A percentile compares a stretch with the other conserved stretches of the same genome.
These are phyloP conservation scores for Larix kaempferi DNA, from an alignment of 75 land plant species.

Conservation along the genomic window DNA sequence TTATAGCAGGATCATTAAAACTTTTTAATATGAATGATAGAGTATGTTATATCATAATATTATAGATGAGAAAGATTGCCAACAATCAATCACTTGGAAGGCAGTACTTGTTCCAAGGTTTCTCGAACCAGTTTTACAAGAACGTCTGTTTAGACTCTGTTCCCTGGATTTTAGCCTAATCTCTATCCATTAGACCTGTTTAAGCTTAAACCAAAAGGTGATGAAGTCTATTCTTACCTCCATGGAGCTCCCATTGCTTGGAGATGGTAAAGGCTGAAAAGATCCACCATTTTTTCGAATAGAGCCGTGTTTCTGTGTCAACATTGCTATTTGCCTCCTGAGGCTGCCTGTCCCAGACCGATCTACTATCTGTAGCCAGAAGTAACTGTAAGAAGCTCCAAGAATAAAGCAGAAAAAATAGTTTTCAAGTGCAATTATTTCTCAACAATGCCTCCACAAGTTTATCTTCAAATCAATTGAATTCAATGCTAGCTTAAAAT, in stretches of 20 bases:
- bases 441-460: not conserved
- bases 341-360: conserved; percentile 21
- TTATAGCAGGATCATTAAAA: not conserved
- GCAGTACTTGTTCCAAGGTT: not conserved
- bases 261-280: conserved; percentile 19
- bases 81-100: not conserved
- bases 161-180: not conserved
- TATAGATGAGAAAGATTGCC: not conserved
- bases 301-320: conserved; percentile 22
- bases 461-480: not conserved
- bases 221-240: conserved; percentile 27
- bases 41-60: not conserved
- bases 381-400: not conserved
- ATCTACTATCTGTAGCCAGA: conserved; percentile 26
- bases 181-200: not conserved
- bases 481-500: not conserved
- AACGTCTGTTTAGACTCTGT: not conserved
- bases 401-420: not conserved
- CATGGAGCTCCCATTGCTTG: conserved; percentile 26
- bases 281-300: conserved; percentile 15
- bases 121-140: not conserved
- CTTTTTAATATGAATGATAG: not conserved
- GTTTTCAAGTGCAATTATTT: not conserved
- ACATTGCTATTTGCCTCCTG: conserved; percentile 15
- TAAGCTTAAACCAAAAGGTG: too few relatives aligned